Evolutionary conservation across 768 basidiomycete species (phyloP).

Genomic region (Rubroboletus pulcherrimus): DNA sequence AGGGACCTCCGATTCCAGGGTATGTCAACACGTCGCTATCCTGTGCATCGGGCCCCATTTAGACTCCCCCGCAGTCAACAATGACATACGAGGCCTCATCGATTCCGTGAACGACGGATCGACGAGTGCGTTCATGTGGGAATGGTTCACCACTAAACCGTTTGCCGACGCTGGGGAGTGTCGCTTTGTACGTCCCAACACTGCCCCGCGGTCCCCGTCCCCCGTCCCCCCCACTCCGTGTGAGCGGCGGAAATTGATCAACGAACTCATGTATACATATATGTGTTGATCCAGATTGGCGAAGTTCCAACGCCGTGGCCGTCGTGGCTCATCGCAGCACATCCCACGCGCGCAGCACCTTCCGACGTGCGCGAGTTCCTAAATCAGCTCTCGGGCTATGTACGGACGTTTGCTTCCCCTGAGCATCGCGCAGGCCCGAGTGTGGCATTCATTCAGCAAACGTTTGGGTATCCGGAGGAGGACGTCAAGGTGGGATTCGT

Average conservation of each 20-base stretch:
- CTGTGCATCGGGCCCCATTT: not conserved
- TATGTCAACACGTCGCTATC: constrained; percentile 23
- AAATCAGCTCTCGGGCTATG: constrained; percentile 55
- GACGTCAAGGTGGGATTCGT: constrained; percentile 62
- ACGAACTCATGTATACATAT: not conserved
- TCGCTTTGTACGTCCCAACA: constrained; percentile 65
- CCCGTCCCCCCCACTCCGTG: not conserved
- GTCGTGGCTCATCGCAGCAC: constrained; percentile 92
- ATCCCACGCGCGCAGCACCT: constrained; percentile 58
- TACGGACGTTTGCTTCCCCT: constrained; percentile 59
- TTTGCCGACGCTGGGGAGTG: constrained; percentile 75
- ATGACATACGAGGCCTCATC: constrained; percentile 77
- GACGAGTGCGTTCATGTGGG: constrained; percentile 93
- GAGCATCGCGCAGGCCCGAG: constrained; percentile 55
- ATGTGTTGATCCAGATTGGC: constrained; percentile 54
- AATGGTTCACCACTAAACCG: constrained; percentile 87
- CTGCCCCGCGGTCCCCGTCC: not conserved
- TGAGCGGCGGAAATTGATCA: not conserved
- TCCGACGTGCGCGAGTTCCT: constrained; percentile 58
- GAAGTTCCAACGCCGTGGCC: constrained; percentile 94
- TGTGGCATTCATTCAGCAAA: constrained; percentile 70
- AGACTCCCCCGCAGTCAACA: constrained; percentile 51
- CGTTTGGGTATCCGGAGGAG: constrained; percentile 76
- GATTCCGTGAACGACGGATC: constrained; percentile 84
- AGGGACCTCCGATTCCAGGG: constrained; percentile 68